Evolutionary conservation across 805 yeast species (phyloP).

Genomic region (Teunomyces tritomae): DNA sequence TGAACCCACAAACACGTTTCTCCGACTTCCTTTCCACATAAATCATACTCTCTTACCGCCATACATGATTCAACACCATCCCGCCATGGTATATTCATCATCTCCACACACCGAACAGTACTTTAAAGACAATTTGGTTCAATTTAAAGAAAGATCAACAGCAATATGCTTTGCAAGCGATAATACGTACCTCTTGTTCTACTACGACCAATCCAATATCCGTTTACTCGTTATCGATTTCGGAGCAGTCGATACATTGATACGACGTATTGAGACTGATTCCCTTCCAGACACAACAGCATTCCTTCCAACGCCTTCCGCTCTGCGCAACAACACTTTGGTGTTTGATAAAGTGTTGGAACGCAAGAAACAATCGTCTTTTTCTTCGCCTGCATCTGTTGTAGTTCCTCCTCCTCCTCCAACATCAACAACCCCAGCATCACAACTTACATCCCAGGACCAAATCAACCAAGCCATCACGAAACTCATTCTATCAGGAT

Average conservation of each 20-base stretch:
- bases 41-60: constrained; percentile 22
- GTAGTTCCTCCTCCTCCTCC: constrained; percentile 16
- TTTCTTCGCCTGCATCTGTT: constrained; percentile 1
- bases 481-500: constrained; percentile 38
- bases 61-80: constrained; percentile 18
- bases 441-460: constrained; percentile 15
- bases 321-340: constrained; percentile 11
- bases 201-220: constrained; percentile 15
- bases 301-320: neutral
- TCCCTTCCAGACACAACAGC: neutral
- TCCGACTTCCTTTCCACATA: constrained; percentile 12
- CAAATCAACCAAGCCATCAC: constrained; percentile 33
- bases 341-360: constrained; percentile 37
- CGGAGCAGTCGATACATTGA: constrained; percentile 3
- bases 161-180: constrained; percentile 9
- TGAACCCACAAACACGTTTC: neutral
- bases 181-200: constrained; percentile 22
- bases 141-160: neutral
- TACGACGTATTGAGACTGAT: neutral
- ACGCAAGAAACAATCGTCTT: constrained; percentile 15
- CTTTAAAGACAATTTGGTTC: constrained; percentile 17
- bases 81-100: constrained; percentile 22
- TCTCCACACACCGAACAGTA: constrained; percentile 15
- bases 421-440: neutral
- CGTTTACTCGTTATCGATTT: constrained; percentile 20